These are phyloP conservation scores for Inga oerstediana DNA, from an alignment of 306 rosid genomes.

Conservation along the genomic window DNA sequence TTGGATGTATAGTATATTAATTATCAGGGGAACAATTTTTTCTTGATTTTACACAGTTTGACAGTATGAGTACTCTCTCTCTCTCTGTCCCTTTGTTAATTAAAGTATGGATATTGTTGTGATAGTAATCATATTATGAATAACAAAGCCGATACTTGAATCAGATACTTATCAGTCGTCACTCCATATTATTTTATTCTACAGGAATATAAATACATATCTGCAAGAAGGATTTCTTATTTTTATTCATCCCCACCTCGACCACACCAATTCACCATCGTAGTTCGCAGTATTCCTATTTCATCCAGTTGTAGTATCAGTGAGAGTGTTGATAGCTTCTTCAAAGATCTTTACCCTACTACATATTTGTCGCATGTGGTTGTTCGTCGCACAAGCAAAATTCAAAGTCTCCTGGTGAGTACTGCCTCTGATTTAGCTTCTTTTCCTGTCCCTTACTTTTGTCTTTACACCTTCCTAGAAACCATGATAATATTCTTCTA, in stretches of 20 bases:
- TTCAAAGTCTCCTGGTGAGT: conserved; percentile 71
- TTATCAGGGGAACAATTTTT: neutral
- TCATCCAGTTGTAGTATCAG: conserved; percentile 54
- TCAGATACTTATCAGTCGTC: conserved; percentile 37
- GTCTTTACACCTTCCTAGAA: conserved; percentile 9
- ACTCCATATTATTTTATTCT: conserved; percentile 29
- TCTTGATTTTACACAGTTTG: neutral
- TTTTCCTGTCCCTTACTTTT: conserved; percentile 30
- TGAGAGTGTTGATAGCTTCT: conserved; percentile 69
- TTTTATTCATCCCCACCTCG: conserved; percentile 81
- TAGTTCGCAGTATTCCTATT: conserved; percentile 76
- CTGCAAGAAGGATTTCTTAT: conserved; percentile 71
- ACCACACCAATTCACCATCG: conserved; percentile 88
- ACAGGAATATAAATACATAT: conserved; percentile 82
- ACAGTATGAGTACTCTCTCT: conserved; percentile 9
- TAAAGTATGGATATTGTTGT: conserved; percentile 12
- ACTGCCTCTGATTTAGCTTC: conserved; percentile 19
- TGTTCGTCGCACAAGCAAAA: conserved; percentile 64
- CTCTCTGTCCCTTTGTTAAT: conserved; percentile 8
- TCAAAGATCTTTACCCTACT: conserved; percentile 73
- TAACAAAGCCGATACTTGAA: conserved; percentile 34
- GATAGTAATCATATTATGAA: conserved; percentile 7
- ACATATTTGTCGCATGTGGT: conserved; percentile 77
- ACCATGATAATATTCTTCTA: conserved; percentile 9
- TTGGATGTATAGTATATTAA: neutral